phyloP scores from a whole-genome alignment of 768 basidiomycete genomes.

The Postia placenta region DNA sequence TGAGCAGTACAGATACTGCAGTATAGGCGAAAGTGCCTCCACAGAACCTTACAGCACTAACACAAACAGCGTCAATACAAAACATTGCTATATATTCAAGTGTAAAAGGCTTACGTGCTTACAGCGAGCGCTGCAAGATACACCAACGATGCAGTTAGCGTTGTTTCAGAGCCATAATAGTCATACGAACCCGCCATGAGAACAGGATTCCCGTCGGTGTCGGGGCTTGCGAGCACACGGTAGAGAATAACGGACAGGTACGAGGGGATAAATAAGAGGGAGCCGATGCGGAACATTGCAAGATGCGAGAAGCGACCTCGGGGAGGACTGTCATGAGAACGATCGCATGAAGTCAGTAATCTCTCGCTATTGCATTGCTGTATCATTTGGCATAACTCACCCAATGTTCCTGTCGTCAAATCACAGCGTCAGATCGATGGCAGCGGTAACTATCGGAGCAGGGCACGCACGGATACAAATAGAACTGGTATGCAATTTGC shows the following conservation, averaged over 20 bases:
- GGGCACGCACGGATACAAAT: conserved; percentile 74
- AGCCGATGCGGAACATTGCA: conserved; percentile 87
- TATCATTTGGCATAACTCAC: no score
- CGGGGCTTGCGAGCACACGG: conserved; percentile 62
- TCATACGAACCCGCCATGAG: conserved; percentile 76
- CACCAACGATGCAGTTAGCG: no score
- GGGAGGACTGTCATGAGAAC: conserved; percentile 48
- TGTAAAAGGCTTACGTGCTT: conserved; percentile 87
- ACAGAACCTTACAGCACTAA: conserved; percentile 81
- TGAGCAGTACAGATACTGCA: conserved; percentile 79
- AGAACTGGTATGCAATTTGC: conserved; percentile 88
- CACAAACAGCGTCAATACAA: no score
- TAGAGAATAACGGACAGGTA: conserved; percentile 78
- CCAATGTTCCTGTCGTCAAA: no score
- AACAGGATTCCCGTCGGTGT: conserved; percentile 65
- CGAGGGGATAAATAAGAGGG: conserved; percentile 81
- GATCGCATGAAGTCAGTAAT: conserved; percentile 1
- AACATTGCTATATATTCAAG: no score
- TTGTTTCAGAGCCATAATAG: no score
- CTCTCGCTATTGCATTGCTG: no score
- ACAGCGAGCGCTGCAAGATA: conserved; percentile 51
- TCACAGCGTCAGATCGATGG: no score
- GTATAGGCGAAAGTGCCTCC: conserved; percentile 90
- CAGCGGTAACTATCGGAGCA: no score
- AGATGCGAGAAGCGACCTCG: conserved; percentile 78